Conservation (phyloP, 163 green algal species). For the Prototheca wickerhamii region DNA sequence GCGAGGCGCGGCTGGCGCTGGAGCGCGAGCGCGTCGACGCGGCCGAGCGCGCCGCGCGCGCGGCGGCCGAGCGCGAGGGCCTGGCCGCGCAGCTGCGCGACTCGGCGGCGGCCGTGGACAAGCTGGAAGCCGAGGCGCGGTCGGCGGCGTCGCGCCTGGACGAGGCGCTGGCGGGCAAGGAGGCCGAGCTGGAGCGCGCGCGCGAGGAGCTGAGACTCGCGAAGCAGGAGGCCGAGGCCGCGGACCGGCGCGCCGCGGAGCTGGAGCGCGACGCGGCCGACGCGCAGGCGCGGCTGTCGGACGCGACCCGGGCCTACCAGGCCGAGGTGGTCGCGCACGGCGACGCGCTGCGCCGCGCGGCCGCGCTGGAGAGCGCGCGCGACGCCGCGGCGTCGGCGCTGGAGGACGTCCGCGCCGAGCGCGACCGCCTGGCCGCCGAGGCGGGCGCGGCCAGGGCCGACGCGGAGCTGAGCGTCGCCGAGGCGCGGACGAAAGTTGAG, state of each 20-base stretch:
- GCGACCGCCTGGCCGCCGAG: constrained; percentile 4
- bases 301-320: constrained; percentile 32
- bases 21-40: constrained; percentile 33
- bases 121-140: constrained; percentile 19
- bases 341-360: constrained; percentile 28
- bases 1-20: constrained; percentile 33
- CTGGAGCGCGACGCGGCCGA: background rate
- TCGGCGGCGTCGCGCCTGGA: constrained; percentile 16
- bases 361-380: background rate
- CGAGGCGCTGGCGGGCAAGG: constrained; percentile 18
- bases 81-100: constrained; percentile 18
- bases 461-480: constrained; percentile 6
- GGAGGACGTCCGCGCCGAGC: background rate
- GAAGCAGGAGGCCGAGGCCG: background rate
- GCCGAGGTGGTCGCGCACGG: constrained; percentile 47
- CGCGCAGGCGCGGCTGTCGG: constrained; percentile 2
- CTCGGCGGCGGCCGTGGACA: constrained; percentile 10
- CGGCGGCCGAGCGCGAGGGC: constrained; percentile 9
- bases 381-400: background rate
- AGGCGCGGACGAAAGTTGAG: constrained; percentile 15
- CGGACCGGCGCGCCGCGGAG: background rate
- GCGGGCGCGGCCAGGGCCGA: constrained; percentile 15
- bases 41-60: constrained; percentile 12
- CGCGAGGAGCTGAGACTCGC: background rate
- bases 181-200: constrained; percentile 7